Evolutionary conservation across 805 yeast genomes (phyloP).

Genomic region (Lipomyces kockii): DNA sequence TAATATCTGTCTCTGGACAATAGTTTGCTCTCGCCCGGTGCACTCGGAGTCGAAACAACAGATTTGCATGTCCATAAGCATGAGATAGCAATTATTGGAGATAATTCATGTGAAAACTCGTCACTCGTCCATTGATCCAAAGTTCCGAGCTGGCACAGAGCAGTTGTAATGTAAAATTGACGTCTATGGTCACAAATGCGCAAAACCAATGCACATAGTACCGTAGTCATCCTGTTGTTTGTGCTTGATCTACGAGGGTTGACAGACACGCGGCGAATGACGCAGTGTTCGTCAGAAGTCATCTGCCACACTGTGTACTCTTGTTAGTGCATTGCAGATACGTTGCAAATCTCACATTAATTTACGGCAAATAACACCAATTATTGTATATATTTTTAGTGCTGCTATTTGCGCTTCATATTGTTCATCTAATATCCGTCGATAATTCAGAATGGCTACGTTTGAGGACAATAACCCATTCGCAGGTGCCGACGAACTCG

Average conservation of each 20-base stretch:
- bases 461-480: conserved; percentile 54
- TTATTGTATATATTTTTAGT: not conserved
- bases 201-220: not conserved
- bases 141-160: not conserved
- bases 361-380: not conserved
- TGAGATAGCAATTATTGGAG: not conserved
- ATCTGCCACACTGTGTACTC: not conserved
- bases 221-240: not conserved
- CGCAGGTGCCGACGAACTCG: conserved; percentile 42
- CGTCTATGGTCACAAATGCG: not conserved
- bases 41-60: not conserved
- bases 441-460: conserved; percentile 38
- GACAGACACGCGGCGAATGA: not conserved
- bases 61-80: not conserved
- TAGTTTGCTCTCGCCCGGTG: not conserved
- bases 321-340: not conserved
- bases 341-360: not conserved
- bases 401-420: not conserved
- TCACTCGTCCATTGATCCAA: not conserved
- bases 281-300: not conserved
- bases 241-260: not conserved
- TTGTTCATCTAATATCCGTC: not conserved
- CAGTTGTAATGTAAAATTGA: not conserved
- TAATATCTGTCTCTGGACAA: not conserved
- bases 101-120: not conserved